Percentiles rank a stretch among this genome's conserved stretches.
These are phyloP conservation scores for Luzula sylvatica DNA, from an alignment of 176 grass and related monocot species.

Conservation along the genomic window DNA sequence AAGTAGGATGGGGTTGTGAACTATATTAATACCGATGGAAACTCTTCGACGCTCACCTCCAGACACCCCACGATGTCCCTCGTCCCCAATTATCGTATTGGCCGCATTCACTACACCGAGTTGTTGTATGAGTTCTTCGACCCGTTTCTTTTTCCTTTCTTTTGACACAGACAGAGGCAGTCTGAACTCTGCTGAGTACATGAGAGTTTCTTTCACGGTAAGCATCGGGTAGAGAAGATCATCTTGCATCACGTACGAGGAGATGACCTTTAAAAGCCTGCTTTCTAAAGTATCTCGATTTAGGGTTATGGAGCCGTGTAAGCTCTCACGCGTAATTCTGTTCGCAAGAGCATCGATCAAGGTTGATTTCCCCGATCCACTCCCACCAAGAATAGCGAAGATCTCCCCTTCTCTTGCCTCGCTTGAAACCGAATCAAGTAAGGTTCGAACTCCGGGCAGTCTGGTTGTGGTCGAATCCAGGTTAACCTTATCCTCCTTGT, in stretches of 20 bases:
- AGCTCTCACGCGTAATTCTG: slow-evolving; percentile 46
- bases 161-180: slow-evolving; percentile 41
- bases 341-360: slow-evolving; percentile 65
- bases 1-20: slow-evolving; percentile 70
- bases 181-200: slow-evolving; percentile 76
- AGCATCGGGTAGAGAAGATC: slow-evolving; percentile 85
- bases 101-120: slow-evolving; percentile 45
- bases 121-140: slow-evolving; percentile 66
- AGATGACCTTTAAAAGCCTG: slow-evolving; percentile 43
- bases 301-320: slow-evolving; percentile 38
- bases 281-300: slow-evolving; percentile 42
- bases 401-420: slow-evolving; percentile 57
- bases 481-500: background rate
- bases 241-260: slow-evolving; percentile 85
- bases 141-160: slow-evolving; percentile 49
- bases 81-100: slow-evolving; percentile 85
- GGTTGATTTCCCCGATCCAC: slow-evolving; percentile 75
- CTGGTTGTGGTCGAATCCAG: background rate
- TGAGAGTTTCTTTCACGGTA: slow-evolving; percentile 65
- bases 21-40: slow-evolving; percentile 77
- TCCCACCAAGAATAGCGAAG: slow-evolving; percentile 58
- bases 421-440: slow-evolving; percentile 56
- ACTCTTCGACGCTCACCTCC: slow-evolving; percentile 70
- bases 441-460: slow-evolving; percentile 1
- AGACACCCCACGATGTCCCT: slow-evolving; percentile 62